A percentile compares a stretch with the other conserved stretches of the same genome.
Evolutionary conservation across 2,329 filamentous ascomycete species (phyloP).

Genomic region (Escovopsis sp.): DNA sequence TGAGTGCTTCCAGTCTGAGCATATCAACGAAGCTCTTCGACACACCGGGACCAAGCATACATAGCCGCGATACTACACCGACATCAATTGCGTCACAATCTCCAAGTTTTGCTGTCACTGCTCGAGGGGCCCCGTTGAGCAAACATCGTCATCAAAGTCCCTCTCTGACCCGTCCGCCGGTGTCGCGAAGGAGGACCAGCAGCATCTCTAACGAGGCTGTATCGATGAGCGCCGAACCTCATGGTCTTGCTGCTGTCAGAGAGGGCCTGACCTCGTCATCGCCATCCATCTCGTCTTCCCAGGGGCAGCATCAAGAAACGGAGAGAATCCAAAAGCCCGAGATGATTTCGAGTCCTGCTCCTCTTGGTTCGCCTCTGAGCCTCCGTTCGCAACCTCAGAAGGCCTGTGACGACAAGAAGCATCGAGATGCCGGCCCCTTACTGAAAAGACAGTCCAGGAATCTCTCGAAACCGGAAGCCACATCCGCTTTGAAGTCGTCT

Average conservation of each 20-base stretch:
- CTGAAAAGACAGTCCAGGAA: constrained; percentile 15
- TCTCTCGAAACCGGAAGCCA: constrained; percentile 15
- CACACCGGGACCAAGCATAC: constrained; percentile 53
- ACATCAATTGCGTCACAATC: constrained; percentile 67
- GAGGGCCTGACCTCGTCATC: constrained; percentile 62
- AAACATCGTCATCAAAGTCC: constrained; percentile 41
- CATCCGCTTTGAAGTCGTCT: constrained; percentile 20
- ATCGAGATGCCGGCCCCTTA: constrained; percentile 25
- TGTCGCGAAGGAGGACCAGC: constrained; percentile 42
- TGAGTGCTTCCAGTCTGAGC: constrained; percentile 50
- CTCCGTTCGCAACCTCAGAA: constrained; percentile 30
- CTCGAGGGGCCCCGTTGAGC: constrained; percentile 26
- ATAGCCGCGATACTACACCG: constrained; percentile 65
- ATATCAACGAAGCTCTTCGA: constrained; percentile 64
- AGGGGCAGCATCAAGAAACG: constrained; percentile 29
- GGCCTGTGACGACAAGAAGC: constrained; percentile 24
- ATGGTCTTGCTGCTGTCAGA: constrained; percentile 49
- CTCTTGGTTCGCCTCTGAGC: constrained; percentile 43
- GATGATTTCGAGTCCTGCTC: constrained; percentile 30
- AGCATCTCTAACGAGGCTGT: constrained; percentile 39
- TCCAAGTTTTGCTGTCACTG: constrained; percentile 41
- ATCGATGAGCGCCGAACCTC: constrained; percentile 30
- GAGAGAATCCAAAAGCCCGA: constrained; percentile 28
- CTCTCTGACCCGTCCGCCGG: constrained; percentile 40
- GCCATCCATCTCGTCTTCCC: constrained; percentile 49